Conservation (phyloP, 352 stramenopile species). For the Phytophthora tubulina region DNA sequence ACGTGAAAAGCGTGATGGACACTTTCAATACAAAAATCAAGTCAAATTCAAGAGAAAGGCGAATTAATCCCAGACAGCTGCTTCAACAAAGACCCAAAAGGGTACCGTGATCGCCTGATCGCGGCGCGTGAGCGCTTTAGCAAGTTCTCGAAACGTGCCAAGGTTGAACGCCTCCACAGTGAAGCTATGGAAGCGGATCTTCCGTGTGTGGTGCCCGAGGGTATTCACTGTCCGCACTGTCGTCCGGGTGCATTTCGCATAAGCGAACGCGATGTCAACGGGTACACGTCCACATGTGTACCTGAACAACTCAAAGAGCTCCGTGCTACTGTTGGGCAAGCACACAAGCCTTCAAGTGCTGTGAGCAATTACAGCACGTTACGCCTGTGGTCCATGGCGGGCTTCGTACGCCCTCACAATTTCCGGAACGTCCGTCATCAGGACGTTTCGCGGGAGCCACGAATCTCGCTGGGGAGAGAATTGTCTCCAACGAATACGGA, state of each 20-base stretch:
- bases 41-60: too few species aligned
- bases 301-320: not conserved
- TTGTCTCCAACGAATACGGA: not conserved
- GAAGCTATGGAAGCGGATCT: not conserved
- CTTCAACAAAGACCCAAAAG: not conserved
- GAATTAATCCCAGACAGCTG: too few species aligned
- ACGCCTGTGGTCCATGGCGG: not conserved
- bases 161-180: not conserved
- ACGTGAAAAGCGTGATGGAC: too few species aligned
- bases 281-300: not conserved
- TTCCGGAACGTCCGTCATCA: not conserved
- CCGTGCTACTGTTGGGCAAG: not conserved
- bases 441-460: not conserved
- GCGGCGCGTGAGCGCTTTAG: too few species aligned
- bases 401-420: slow-evolving; percentile 1
- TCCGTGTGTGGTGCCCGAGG: not conserved
- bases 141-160: not conserved
- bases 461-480: not conserved
- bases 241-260: not conserved
- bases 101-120: too few species aligned
- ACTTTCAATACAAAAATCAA: too few species aligned
- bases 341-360: not conserved
- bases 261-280: not conserved
- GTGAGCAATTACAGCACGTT: not conserved
- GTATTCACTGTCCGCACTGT: not conserved